Conservation (phyloP, 768 basidiomycete genomes). For the Sporobolomyces phaffii region DNA sequence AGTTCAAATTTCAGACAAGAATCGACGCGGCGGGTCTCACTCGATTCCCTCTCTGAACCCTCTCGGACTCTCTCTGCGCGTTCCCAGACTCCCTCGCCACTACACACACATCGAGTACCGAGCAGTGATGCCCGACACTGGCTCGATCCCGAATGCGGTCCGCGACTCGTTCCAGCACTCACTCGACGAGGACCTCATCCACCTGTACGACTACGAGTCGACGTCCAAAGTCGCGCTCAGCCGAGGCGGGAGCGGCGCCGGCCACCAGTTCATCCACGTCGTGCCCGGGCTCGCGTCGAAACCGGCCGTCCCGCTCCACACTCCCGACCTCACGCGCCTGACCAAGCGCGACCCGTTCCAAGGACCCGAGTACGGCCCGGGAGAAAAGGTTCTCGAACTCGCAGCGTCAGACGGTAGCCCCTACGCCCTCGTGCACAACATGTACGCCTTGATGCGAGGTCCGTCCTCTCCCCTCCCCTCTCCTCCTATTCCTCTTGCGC, state of each 20-base stretch:
- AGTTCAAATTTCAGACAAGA: too few relatives aligned
- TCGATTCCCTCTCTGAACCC: background rate
- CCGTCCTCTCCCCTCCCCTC: background rate
- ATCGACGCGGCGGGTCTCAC: too few relatives aligned
- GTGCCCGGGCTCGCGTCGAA: slow-evolving; percentile 15
- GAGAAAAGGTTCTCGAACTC: slow-evolving; percentile 3
- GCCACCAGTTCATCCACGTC: slow-evolving; percentile 9
- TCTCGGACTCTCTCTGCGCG: background rate
- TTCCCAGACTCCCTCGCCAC: too few relatives aligned
- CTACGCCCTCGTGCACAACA: slow-evolving; percentile 18
- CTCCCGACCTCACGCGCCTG: slow-evolving; percentile 5
- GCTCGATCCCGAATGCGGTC: background rate
- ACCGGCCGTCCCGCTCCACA: slow-evolving; percentile 15
- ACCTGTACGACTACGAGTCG: slow-evolving; percentile 5
- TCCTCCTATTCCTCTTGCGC: background rate
- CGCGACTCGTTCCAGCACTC: background rate
- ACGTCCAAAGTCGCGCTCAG: background rate
- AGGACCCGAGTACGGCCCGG: slow-evolving; percentile 6
- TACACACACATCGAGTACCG: background rate
- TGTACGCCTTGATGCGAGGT: slow-evolving; percentile 15
- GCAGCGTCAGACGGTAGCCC: background rate
- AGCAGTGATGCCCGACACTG: slow-evolving; percentile 10
- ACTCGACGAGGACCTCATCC: background rate
- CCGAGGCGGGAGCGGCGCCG: background rate
- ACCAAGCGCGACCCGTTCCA: slow-evolving; percentile 5